phyloP scores from a whole-genome alignment of 192 early-diverging fungal genomes.

The Tieghemiomyces parasiticus region DNA sequence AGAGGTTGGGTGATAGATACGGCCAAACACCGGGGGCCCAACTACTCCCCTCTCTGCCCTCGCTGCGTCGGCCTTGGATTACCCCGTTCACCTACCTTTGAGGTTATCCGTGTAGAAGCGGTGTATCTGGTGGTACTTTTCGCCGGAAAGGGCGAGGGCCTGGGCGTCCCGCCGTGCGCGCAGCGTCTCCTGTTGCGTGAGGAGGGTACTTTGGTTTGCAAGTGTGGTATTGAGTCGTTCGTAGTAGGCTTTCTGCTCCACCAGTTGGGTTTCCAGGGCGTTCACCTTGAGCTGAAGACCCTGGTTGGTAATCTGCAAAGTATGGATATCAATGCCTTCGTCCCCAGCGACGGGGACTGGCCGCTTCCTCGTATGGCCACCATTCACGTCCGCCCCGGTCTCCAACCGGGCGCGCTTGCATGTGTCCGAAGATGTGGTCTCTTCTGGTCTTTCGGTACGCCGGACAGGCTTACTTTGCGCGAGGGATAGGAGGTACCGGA shows the following conservation, averaged over 20 bases:
- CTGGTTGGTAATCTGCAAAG: slow-evolving; percentile 25
- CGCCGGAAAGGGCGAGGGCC: background rate
- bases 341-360: background rate
- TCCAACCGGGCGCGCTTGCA: background rate
- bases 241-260: slow-evolving; percentile 21
- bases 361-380: background rate
- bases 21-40: no score
- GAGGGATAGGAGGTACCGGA: slow-evolving; percentile 32
- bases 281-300: slow-evolving; percentile 27
- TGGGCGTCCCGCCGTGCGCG: background rate
- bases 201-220: background rate
- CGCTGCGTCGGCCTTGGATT: no score
- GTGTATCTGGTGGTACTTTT: background rate
- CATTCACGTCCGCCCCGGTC: background rate
- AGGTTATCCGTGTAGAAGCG: slow-evolving; percentile 4
- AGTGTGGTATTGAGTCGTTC: background rate
- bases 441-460: background rate
- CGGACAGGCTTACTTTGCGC: background rate
- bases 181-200: background rate
- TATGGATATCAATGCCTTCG: background rate
- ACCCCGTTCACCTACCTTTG: slow-evolving; percentile 8
- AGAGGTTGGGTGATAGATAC: no score
- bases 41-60: no score
- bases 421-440: background rate
- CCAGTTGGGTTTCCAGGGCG: slow-evolving; percentile 29